These are phyloP conservation scores for Zymoseptoria ardabiliae DNA, from an alignment of 2,329 filamentous ascomycete species.

Conservation along the genomic window DNA sequence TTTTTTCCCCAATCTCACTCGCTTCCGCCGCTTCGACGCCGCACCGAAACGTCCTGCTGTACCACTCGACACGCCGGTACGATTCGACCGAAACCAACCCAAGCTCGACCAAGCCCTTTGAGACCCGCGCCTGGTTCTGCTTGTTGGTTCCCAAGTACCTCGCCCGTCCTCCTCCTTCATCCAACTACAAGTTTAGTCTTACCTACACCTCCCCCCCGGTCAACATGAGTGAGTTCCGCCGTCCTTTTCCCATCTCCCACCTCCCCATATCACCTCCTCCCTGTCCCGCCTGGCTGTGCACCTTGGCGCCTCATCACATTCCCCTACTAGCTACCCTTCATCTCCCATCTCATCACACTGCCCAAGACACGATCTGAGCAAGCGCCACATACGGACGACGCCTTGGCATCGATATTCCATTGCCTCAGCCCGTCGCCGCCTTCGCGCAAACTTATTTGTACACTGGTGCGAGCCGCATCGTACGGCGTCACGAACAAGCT, in stretches of 20 bases:
- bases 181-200: background rate
- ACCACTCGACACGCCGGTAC: background rate
- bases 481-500: background rate
- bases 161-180: background rate
- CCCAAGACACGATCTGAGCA: background rate
- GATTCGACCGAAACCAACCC: background rate
- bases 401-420: background rate
- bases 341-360: background rate
- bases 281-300: background rate
- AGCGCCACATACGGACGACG: background rate
- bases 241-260: background rate
- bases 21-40: too few relatives aligned
- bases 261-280: background rate
- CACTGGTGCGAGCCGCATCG: background rate
- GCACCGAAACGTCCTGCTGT: background rate
- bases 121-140: background rate
- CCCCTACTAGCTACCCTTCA: background rate
- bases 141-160: background rate
- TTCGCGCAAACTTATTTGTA: background rate
- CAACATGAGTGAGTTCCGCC: conserved; percentile 6
- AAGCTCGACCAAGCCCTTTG: background rate
- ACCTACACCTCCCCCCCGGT: background rate
- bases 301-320: conserved; percentile 4
- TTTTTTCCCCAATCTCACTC: background rate
- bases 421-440: background rate